A percentile compares a stretch with the other conserved stretches of the same genome.
Evolutionary conservation across 2,329 filamentous ascomycete species (phyloP).

Genomic region (Sporothrix inflata): DNA sequence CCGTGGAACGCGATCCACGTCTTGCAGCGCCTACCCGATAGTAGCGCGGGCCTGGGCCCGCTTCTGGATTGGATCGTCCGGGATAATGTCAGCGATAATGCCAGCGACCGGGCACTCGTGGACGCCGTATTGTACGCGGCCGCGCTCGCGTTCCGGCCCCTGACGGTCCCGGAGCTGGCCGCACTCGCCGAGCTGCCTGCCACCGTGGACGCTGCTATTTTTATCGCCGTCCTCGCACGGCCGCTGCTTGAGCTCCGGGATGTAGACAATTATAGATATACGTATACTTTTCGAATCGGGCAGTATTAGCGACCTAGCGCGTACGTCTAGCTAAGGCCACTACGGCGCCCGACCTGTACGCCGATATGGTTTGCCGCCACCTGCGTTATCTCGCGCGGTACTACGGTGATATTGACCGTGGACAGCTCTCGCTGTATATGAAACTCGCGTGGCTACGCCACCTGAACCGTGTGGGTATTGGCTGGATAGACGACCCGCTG

Average conservation of each 20-base stretch:
- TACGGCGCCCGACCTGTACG: too few species aligned
- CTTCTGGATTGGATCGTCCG: too few species aligned
- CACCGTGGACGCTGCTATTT: neutral
- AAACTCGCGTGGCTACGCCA: slow-evolving; percentile 6
- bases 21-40: neutral
- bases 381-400: neutral
- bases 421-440: neutral
- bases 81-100: neutral
- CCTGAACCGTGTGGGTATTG: neutral
- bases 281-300: too few species aligned
- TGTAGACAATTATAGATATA: too few species aligned
- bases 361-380: slow-evolving; percentile 10
- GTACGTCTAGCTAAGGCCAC: too few species aligned
- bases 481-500: neutral
- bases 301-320: too few species aligned
- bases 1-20: neutral
- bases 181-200: neutral
- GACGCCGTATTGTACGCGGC: neutral
- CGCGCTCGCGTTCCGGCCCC: neutral
- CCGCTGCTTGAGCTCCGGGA: neutral
- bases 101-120: neutral
- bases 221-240: neutral
- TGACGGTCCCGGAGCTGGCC: neutral
- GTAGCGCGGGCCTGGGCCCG: too few species aligned
- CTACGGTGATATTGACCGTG: too few species aligned